Conservation (phyloP, 2,329 filamentous ascomycete species). For the Ophiostoma tasmaniense region DNA sequence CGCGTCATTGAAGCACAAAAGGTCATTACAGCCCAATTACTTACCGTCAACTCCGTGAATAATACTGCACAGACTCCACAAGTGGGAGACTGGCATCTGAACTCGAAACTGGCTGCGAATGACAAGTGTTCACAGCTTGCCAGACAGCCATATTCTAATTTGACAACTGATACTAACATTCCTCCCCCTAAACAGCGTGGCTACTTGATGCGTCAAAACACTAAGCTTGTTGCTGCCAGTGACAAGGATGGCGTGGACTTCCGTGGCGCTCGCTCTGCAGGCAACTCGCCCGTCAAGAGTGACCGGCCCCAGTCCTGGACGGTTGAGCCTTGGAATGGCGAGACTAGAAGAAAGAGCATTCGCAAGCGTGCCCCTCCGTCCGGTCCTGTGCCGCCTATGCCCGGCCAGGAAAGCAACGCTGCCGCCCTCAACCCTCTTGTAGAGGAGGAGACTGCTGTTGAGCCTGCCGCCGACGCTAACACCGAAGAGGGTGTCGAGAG, state of each 20-base stretch:
- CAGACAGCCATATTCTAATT: slow-evolving; percentile 11
- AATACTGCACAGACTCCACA: slow-evolving; percentile 33
- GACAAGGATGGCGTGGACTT: slow-evolving; percentile 56
- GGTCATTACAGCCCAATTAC: slow-evolving; percentile 53
- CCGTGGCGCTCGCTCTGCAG: slow-evolving; percentile 50
- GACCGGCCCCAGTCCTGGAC: slow-evolving; percentile 86
- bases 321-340: slow-evolving; percentile 92
- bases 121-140: slow-evolving; percentile 14
- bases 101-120: not conserved
- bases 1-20: slow-evolving; percentile 94
- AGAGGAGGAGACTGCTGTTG: slow-evolving; percentile 53
- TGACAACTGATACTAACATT: slow-evolving; percentile 53
- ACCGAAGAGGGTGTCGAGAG: slow-evolving; percentile 76
- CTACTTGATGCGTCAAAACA: slow-evolving; percentile 97
- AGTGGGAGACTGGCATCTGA: slow-evolving; percentile 6
- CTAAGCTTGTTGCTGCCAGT: slow-evolving; percentile 90
- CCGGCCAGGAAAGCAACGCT: slow-evolving; percentile 78
- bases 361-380: slow-evolving; percentile 46
- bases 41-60: slow-evolving; percentile 16
- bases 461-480: slow-evolving; percentile 38
- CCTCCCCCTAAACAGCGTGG: slow-evolving; percentile 68
- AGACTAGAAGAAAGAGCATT: slow-evolving; percentile 56
- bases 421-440: slow-evolving; percentile 54
- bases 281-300: slow-evolving; percentile 64
- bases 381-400: slow-evolving; percentile 70